Conservation (phyloP, 768 basidiomycete genomes). For the Rhodotorula babjevae region DNA sequence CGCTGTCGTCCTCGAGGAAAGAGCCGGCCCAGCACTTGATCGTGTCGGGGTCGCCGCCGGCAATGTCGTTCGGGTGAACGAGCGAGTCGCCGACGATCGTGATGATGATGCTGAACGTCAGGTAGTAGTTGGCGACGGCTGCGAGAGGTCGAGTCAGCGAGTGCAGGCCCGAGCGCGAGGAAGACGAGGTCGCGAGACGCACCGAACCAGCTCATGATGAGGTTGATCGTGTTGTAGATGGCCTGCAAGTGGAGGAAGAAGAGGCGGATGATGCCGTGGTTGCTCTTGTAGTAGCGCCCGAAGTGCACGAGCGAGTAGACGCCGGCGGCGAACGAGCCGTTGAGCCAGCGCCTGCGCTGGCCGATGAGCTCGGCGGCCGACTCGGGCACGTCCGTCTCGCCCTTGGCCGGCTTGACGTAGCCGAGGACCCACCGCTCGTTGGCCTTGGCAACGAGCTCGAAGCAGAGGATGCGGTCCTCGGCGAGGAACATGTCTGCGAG, state of each 20-base stretch:
- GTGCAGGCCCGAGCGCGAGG: too few relatives aligned
- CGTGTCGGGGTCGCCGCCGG: conserved; percentile 31
- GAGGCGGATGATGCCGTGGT: conserved; percentile 85
- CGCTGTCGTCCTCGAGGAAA: conserved; percentile 33
- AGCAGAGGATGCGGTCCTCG: conserved; percentile 95
- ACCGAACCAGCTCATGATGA: conserved; percentile 86
- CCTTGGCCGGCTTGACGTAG: conserved; percentile 82
- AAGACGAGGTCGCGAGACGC: neutral
- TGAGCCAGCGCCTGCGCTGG: conserved; percentile 92
- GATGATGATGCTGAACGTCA: conserved; percentile 40
- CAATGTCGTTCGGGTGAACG: conserved; percentile 32
- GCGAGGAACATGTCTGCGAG: conserved; percentile 54
- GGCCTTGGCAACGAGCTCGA: conserved; percentile 89
- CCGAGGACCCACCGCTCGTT: conserved; percentile 74
- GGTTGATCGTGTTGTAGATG: conserved; percentile 74
- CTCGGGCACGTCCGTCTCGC: conserved; percentile 57
- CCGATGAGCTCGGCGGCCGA: conserved; percentile 85
- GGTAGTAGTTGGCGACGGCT: conserved; percentile 40
- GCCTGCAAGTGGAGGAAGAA: conserved; percentile 95
- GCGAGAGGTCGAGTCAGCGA: neutral
- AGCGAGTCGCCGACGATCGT: conserved; percentile 35
- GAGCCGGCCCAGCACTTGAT: conserved; percentile 41
- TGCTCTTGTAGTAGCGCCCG: conserved; percentile 60
- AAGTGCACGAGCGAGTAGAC: conserved; percentile 87
- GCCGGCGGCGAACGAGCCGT: conserved; percentile 67